Evolutionary conservation across 2,329 filamentous ascomycete species (phyloP).

Genomic region (Nothophoma quercina): DNA sequence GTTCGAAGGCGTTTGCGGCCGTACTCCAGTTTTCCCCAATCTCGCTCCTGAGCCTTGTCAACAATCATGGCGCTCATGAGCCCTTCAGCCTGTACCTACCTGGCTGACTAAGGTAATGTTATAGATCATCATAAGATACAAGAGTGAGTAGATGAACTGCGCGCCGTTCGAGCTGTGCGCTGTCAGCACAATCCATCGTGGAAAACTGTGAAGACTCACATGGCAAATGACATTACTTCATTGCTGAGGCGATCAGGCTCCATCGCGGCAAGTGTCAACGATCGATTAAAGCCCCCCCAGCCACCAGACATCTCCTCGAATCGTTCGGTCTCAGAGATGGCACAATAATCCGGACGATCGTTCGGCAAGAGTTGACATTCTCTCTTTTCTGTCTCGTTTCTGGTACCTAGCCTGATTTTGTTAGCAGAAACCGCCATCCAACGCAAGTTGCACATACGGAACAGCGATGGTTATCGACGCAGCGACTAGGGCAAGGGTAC

Average conservation of each 20-base stretch:
- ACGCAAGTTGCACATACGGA: slow-evolving; percentile 5
- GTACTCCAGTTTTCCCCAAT: slow-evolving; percentile 42
- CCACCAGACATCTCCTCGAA: slow-evolving; percentile 30
- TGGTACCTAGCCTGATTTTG: slow-evolving; percentile 1
- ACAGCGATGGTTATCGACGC: slow-evolving; percentile 31
- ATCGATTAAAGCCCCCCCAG: slow-evolving; percentile 37
- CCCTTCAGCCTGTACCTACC: slow-evolving; percentile 3
- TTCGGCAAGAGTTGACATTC: slow-evolving; percentile 9
- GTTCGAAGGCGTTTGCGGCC: slow-evolving; percentile 33
- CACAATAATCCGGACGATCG: neutral
- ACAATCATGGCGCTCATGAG: neutral
- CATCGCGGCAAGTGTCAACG: slow-evolving; percentile 22
- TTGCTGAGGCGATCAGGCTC: slow-evolving; percentile 26
- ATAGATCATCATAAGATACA: slow-evolving; percentile 44
- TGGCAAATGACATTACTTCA: slow-evolving; percentile 36
- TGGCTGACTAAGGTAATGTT: slow-evolving; percentile 39
- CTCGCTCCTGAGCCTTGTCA: slow-evolving; percentile 25
- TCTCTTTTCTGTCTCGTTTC: slow-evolving; percentile 8
- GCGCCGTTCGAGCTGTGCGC: slow-evolving; percentile 35
- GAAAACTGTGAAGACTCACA: slow-evolving; percentile 18
- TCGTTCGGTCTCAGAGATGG: neutral
- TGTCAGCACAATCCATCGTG: slow-evolving; percentile 4
- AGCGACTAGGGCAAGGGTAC: slow-evolving; percentile 27
- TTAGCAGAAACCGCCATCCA: neutral
- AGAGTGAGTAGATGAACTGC: slow-evolving; percentile 41